Evolutionary conservation across 352 stramenopile genomes (phyloP), one percentile per base, ranked within the genome.

Genomic region (Aphanomyces euteiches): DNA sequence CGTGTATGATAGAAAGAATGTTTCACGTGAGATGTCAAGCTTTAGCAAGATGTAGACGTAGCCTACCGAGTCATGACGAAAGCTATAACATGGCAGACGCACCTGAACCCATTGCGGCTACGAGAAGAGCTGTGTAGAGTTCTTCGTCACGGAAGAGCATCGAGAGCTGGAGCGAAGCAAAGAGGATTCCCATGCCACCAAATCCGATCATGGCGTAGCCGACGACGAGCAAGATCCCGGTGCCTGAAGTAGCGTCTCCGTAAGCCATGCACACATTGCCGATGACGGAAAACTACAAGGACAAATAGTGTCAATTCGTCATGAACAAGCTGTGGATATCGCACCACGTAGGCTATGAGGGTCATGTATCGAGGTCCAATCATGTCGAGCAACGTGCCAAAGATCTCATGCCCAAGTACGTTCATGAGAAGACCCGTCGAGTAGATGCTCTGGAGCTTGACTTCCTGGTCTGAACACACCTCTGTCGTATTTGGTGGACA

Each of bases 131-230:
- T 13, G 43, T 61, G 40, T 70, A 70, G 7, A 70, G 28, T n/a
- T 47, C 56, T 28, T 47, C 45, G 34, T 47, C 54, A 19, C 12
- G 10, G 21, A 70, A 70, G 4, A 70, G 64, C 47, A 40, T n/a
- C 41, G 64, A 61, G 19, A 70, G 64, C 28, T 70, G 64, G 15
- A 70, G 41, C 34, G 47, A 70, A 17, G 64, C 50, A 34, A 48
- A 70, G 37, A 70, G 47, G n/a, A 70, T 50, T 38, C 64, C 47
- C 50, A 64, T 70, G 19, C 64, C 64, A 19, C 64, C 64, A 70
- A 70, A 70, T 17, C 47, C 64, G 45, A 70, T 63, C 13, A 70
- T 38, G 7, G 64, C 64, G 28, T 63, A 70, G 3, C 64, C 64
- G 40, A 43, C 38, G 17, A 48, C 21, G 54, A 70, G 37, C 7